Conservation (phyloP, 129 eudicot genomes). For the Dittrichia graveolens region DNA sequence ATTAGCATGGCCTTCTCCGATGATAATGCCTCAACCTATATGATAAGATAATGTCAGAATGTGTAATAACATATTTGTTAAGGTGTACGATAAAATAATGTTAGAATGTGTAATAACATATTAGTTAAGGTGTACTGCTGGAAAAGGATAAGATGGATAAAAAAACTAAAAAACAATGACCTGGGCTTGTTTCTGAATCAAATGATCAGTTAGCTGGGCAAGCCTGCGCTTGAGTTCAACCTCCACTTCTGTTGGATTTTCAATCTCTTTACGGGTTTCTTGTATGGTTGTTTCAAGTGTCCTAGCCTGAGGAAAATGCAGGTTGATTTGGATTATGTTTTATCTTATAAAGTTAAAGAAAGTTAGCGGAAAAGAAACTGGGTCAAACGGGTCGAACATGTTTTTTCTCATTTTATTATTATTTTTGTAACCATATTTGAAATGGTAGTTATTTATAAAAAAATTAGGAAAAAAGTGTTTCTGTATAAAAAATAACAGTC, state of each 20-base stretch:
- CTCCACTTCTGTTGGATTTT: constrained; percentile 76
- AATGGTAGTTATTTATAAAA: too few relatives aligned
- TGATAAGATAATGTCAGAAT: background rate
- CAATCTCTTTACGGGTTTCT: constrained; percentile 61
- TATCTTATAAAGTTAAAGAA: too few relatives aligned
- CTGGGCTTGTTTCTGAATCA: constrained; percentile 97
- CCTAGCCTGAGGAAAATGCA: constrained; percentile 46
- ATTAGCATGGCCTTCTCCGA: constrained; percentile 85
- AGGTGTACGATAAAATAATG: background rate
- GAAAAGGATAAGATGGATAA: background rate
- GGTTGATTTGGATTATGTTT: too few relatives aligned
- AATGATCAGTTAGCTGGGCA: constrained; percentile 83
- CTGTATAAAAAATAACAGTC: too few relatives aligned
- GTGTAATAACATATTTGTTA: background rate
- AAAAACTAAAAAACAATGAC: constrained; percentile 26
- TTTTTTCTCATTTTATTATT: too few relatives aligned
- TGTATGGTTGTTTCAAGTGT: constrained; percentile 62
- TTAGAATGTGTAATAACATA: background rate
- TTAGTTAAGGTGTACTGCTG: background rate
- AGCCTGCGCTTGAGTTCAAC: constrained; percentile 90
- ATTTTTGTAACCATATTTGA: too few relatives aligned
- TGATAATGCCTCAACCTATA: constrained; percentile 82
- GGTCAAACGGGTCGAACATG: too few relatives aligned
- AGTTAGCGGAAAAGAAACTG: too few relatives aligned
- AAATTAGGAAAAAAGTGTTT: too few relatives aligned